Conservation (phyloP, 2,329 filamentous ascomycete genomes). For the Trichoderma citrinoviride region DNA sequence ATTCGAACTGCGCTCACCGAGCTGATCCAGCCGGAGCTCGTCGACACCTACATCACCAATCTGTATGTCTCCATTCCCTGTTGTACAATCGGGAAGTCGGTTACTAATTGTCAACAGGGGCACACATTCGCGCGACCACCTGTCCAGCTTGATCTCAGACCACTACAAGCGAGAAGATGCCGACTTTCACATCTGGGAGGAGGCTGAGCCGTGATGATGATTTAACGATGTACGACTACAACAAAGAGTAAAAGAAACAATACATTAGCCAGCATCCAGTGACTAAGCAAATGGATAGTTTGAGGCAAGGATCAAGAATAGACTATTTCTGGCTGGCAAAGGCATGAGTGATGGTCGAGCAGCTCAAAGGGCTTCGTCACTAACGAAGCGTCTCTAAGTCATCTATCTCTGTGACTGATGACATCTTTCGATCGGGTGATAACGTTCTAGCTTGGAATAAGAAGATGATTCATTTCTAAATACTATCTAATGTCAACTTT, state of each 20-base stretch:
- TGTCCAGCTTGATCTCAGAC: constrained; percentile 71
- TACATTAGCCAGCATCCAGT: neutral
- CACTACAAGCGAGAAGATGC: constrained; percentile 74
- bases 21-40: constrained; percentile 71
- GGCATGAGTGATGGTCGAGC: neutral
- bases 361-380: neutral
- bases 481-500: neutral
- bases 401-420: neutral
- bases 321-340: neutral
- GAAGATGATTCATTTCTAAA: too few species aligned
- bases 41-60: constrained; percentile 85
- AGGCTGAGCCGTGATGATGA: constrained; percentile 29
- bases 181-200: constrained; percentile 53
- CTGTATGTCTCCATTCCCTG: constrained; percentile 41
- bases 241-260: constrained; percentile 2
- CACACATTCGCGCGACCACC: constrained; percentile 65
- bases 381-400: neutral
- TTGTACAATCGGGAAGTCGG: neutral
- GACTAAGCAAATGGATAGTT: neutral
- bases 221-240: constrained; percentile 1
- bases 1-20: constrained; percentile 79
- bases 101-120: constrained; percentile 44
- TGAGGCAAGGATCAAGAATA: neutral
- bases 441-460: too few species aligned
- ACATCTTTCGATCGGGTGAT: too few species aligned